Evolutionary conservation across 1,284 basidiomycete species (phyloP).

Genomic region (Cutaneotrichosporon spelunceum): DNA sequence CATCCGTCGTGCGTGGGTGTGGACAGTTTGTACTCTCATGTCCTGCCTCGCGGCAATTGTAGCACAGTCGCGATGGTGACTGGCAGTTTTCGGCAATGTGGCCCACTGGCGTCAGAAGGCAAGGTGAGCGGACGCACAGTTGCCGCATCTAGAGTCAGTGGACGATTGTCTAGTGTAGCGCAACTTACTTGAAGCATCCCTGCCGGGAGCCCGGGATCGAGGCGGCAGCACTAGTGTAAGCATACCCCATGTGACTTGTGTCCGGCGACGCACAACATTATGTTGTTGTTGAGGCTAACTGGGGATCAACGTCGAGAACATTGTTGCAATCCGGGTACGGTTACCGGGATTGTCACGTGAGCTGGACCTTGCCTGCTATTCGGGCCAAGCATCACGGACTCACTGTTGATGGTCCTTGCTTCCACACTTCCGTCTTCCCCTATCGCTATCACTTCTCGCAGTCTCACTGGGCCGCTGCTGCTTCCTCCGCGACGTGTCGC

Average conservation of each 20-base stretch:
- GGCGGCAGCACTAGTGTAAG: slow-evolving; percentile 34
- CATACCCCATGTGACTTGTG: neutral
- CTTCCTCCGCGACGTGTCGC: slow-evolving; percentile 1
- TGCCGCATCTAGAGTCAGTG: slow-evolving; percentile 34
- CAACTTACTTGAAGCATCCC: slow-evolving; percentile 49
- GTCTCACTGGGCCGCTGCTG: neutral
- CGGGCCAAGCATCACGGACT: neutral
- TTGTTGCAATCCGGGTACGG: neutral
- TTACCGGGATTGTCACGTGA: neutral
- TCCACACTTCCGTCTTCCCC: neutral
- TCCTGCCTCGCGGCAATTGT: slow-evolving; percentile 84
- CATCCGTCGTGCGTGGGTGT: slow-evolving; percentile 68
- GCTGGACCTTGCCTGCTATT: neutral
- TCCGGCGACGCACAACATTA: slow-evolving; percentile 11
- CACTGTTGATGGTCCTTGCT: neutral
- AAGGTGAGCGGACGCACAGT: slow-evolving; percentile 27
- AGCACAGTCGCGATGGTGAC: slow-evolving; percentile 80
- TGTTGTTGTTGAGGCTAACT: neutral
- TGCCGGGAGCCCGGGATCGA: slow-evolving; percentile 47
- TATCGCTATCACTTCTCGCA: neutral
- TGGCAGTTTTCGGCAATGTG: slow-evolving; percentile 88
- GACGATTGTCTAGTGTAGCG: neutral
- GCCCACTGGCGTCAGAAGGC: slow-evolving; percentile 58
- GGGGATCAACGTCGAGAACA: neutral
- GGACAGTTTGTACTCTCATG: slow-evolving; percentile 86